Percentiles rank a stretch among this genome's conserved stretches.
Evolutionary conservation across 1,284 basidiomycete species (phyloP).

Genomic region (Trametes polyzona): DNA sequence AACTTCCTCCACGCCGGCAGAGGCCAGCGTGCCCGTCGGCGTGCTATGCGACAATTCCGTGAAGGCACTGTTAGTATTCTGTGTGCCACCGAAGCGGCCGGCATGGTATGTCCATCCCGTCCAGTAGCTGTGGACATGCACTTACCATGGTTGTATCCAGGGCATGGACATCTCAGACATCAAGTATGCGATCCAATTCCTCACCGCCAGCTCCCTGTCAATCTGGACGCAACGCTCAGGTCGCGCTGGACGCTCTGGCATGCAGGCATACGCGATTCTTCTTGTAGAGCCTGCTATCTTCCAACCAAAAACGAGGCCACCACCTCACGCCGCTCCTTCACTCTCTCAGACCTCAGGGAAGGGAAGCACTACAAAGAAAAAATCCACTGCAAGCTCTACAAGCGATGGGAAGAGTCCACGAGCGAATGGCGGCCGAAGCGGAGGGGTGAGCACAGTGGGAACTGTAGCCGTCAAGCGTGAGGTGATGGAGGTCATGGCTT

Average conservation of each 20-base stretch:
- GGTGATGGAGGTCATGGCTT: too few relatives aligned
- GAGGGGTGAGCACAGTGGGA: too few relatives aligned
- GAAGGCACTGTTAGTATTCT: neutral
- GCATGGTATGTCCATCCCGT: neutral
- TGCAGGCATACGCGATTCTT: slow-evolving; percentile 12
- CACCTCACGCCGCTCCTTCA: too few relatives aligned
- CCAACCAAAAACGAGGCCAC: neutral
- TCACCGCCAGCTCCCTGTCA: slow-evolving; percentile 15
- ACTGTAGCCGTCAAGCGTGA: too few relatives aligned
- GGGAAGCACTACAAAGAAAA: too few relatives aligned
- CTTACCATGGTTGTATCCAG: neutral
- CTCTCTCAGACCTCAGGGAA: too few relatives aligned
- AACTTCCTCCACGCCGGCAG: slow-evolving; percentile 24
- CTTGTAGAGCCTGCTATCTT: slow-evolving; percentile 21
- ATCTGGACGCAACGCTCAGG: slow-evolving; percentile 22
- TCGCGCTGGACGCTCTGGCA: slow-evolving; percentile 20
- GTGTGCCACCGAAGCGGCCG: neutral
- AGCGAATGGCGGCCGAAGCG: too few relatives aligned
- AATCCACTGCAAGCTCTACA: too few relatives aligned
- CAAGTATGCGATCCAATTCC: slow-evolving; percentile 18
- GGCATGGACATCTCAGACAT: slow-evolving; percentile 4
- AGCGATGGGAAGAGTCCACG: too few relatives aligned
- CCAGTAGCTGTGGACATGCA: neutral
- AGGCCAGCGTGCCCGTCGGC: slow-evolving; percentile 24
- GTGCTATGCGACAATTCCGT: neutral